These are phyloP conservation scores for Mariannaea sp. DNA, from an alignment of 2,329 filamentous ascomycete genomes.

Conservation along the genomic window DNA sequence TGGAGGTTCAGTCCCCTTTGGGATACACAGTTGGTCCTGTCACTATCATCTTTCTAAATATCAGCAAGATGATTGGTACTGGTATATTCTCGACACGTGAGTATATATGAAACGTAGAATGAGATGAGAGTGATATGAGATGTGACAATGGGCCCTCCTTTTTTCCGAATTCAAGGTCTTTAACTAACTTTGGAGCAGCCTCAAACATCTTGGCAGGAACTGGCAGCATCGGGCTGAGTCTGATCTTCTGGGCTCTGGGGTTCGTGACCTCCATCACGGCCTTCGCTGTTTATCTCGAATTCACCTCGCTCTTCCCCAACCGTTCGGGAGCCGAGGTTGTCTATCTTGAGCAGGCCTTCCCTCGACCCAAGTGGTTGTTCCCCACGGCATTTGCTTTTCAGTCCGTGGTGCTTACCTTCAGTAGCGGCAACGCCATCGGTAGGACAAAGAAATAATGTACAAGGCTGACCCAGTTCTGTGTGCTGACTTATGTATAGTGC, in stretches of 20 bases:
- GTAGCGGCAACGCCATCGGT: constrained; percentile 64
- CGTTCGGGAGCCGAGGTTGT: constrained; percentile 69
- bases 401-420: constrained; percentile 66
- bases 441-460: constrained; percentile 38
- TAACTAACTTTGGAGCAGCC: constrained; percentile 44
- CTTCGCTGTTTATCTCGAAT: constrained; percentile 65
- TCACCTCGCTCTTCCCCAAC: constrained; percentile 67
- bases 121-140: no score
- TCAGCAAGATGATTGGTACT: constrained; percentile 66
- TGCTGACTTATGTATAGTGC: constrained; percentile 46
- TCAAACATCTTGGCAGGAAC: constrained; percentile 60
- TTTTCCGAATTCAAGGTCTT: not conserved
- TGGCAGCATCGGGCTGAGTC: constrained; percentile 64
- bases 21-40: constrained; percentile 61
- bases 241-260: constrained; percentile 70
- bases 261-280: constrained; percentile 60
- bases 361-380: constrained; percentile 65
- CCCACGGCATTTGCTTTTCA: constrained; percentile 68
- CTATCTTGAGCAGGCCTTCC: constrained; percentile 70
- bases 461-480: no score
- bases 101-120: constrained; percentile 36
- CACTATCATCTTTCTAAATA: constrained; percentile 63
- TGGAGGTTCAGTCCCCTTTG: constrained; percentile 61
- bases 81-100: constrained; percentile 66
- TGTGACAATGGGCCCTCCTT: no score